These are phyloP conservation scores for Phytophthora sojae DNA, from an alignment of 352 stramenopile species.

Conservation along the genomic window DNA sequence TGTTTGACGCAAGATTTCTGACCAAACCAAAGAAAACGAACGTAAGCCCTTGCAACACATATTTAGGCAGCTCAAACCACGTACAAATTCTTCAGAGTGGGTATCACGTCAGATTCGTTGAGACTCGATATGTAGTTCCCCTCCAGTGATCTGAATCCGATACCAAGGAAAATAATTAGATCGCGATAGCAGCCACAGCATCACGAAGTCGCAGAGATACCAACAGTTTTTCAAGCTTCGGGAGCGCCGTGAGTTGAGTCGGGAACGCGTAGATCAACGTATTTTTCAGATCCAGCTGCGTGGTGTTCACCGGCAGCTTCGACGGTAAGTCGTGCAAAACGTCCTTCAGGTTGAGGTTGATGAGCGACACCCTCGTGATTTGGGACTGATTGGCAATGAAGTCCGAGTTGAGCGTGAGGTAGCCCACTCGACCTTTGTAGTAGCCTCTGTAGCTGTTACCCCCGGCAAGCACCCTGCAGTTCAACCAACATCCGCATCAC, in stretches of 20 bases:
- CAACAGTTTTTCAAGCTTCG: constrained; percentile 27
- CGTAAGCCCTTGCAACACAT: constrained; percentile 2
- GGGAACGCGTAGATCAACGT: constrained; percentile 35
- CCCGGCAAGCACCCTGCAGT: constrained; percentile 17
- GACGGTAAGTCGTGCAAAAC: constrained; percentile 17
- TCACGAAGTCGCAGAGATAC: not conserved
- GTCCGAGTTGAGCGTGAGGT: constrained; percentile 28
- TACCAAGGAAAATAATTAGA: constrained; percentile 1
- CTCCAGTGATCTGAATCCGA: constrained; percentile 23
- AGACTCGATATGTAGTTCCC: constrained; percentile 33
- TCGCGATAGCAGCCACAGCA: not conserved
- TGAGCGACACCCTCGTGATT: constrained; percentile 33
- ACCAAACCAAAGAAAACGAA: not conserved
- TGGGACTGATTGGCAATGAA: constrained; percentile 40
- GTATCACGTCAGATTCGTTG: constrained; percentile 21
- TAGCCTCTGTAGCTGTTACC: constrained; percentile 22
- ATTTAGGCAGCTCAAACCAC: not conserved
- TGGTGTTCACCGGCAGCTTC: constrained; percentile 27
- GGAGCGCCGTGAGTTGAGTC: constrained; percentile 18
- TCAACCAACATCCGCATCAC: constrained; percentile 1
- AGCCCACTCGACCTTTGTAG: constrained; percentile 37
- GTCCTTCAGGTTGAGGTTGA: constrained; percentile 37
- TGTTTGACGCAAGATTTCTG: constrained; percentile 33
- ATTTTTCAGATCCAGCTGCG: constrained; percentile 33
- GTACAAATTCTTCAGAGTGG: constrained; percentile 32